phyloP scores from a whole-genome alignment of 192 early-diverging fungal genomes.

The Diversispora eburnea region DNA sequence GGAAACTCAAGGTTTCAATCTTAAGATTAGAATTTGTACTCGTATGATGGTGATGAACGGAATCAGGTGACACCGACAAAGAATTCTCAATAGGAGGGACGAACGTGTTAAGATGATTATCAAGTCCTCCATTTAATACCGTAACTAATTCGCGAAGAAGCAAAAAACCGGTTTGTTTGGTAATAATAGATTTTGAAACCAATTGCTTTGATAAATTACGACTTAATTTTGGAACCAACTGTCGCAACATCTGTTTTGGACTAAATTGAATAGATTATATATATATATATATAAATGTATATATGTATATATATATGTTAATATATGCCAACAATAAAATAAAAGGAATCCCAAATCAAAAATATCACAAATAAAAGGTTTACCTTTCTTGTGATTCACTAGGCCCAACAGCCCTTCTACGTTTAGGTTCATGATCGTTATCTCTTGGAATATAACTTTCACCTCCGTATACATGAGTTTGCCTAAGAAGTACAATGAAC shows the following conservation, averaged over 20 bases:
- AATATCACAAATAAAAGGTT: too few species aligned
- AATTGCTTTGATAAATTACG: conserved; percentile 69
- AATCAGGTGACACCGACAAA: conserved; percentile 51
- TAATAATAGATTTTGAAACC: conserved; percentile 64
- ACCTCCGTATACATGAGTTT: conserved; percentile 50
- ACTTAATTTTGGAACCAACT: conserved; percentile 61
- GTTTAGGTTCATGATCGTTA: conserved; percentile 46
- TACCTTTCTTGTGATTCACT: conserved; percentile 51
- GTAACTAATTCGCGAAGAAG: conserved; percentile 67
- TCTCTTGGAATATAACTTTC: conserved; percentile 42
- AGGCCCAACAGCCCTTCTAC: conserved; percentile 37
- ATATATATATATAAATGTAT: too few species aligned
- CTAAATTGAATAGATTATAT: conserved; percentile 23
- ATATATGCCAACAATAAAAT: not conserved
- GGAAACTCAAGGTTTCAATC: conserved; percentile 75
- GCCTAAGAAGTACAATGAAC: conserved; percentile 61
- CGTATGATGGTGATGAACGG: conserved; percentile 47
- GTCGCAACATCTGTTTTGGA: conserved; percentile 55
- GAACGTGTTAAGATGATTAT: conserved; percentile 59
- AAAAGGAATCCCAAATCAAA: not conserved
- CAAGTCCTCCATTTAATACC: conserved; percentile 72
- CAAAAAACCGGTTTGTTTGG: conserved; percentile 68
- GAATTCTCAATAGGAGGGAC: conserved; percentile 68
- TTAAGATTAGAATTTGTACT: conserved; percentile 76
- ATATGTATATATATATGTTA: not conserved